These are phyloP conservation scores for Calonectria multiphialidica DNA, from an alignment of 2,329 filamentous ascomycete genomes.

Conservation along the genomic window DNA sequence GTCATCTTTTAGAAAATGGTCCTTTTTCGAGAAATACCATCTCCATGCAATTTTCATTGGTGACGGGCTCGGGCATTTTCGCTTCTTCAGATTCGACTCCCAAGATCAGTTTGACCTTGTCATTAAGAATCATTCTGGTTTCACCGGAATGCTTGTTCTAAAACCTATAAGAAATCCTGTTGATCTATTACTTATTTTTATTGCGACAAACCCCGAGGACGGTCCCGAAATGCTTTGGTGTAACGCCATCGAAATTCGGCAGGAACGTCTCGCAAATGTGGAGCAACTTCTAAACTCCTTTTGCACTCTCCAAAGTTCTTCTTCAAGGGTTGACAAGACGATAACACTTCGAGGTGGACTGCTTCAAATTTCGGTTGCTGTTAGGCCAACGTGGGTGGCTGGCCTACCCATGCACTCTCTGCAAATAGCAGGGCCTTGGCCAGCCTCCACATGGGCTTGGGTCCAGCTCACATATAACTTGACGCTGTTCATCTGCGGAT, in stretches of 20 bases:
- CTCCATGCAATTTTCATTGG: neutral
- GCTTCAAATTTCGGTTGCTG: neutral
- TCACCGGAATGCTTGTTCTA: neutral
- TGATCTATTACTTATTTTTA: neutral
- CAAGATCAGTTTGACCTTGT: neutral
- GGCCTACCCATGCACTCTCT: neutral
- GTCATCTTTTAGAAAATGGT: neutral
- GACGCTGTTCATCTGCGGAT: neutral
- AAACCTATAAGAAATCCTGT: neutral
- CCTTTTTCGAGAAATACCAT: neutral
- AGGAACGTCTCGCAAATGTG: neutral
- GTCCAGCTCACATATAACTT: neutral
- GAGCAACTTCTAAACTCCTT: neutral
- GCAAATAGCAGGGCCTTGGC: neutral
- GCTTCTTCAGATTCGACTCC: neutral
- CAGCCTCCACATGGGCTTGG: neutral
- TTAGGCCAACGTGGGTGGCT: neutral
- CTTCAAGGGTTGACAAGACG: neutral
- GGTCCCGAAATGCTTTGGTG: neutral
- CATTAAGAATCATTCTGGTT: neutral
- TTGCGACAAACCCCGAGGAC: neutral
- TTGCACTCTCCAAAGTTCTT: neutral
- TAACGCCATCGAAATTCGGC: neutral
- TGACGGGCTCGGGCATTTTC: neutral
- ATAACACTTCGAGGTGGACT: neutral